Evolutionary conservation across 2,329 filamentous ascomycete genomes (phyloP), one percentile per base, ranked within the genome.

Genomic region (Venturiaceae sp.): DNA sequence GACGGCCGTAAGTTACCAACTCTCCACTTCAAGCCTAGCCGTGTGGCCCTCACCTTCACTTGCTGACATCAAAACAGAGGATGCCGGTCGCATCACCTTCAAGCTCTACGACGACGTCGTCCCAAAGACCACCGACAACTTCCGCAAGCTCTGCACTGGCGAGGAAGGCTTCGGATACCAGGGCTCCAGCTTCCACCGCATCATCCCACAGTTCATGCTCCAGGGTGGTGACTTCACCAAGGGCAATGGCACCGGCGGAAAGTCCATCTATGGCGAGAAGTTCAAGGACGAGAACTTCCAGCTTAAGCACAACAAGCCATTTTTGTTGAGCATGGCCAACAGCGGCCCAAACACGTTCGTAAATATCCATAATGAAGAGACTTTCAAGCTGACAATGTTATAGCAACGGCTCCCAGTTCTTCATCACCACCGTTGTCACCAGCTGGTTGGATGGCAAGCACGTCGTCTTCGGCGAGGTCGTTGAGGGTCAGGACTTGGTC

Each of bases 201-300:
- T 95, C 77, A 95, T 95, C 76, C 88, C 88, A 67, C 75, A 89
- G 60, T 95, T 95, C 83, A 95, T 95, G 91, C 86, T 95, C 68
- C 90, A 95, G 83, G 91, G 90, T 74, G 90, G 90, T 83, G 90
- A 95, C 83, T 95, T 95, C 81, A 95, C 90, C 77, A 88, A 88
- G 72, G 84, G 85, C 72, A 94, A 95, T 77, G 91, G 90, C 71
- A 92, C 90, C 60, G 90, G 90, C 78, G 90, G 90, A 77, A 89
- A 88, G 79, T 95, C 89, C 74, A 95, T 95, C 83, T 95, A 94
- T 76, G 90, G 90, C 68, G 88, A 94, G n/a, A n/a, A n/a, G n/a
- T n/a, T n/a, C n/a, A n/a, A n/a, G n/a, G n/a, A n/a, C n/a, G n/a
- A n/a, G n/a, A 95, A 95, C 86, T 95, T 95, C 82, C 71, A 76